Conservation (phyloP, 1,284 basidiomycete genomes). For the Schizophyllum commune region DNA sequence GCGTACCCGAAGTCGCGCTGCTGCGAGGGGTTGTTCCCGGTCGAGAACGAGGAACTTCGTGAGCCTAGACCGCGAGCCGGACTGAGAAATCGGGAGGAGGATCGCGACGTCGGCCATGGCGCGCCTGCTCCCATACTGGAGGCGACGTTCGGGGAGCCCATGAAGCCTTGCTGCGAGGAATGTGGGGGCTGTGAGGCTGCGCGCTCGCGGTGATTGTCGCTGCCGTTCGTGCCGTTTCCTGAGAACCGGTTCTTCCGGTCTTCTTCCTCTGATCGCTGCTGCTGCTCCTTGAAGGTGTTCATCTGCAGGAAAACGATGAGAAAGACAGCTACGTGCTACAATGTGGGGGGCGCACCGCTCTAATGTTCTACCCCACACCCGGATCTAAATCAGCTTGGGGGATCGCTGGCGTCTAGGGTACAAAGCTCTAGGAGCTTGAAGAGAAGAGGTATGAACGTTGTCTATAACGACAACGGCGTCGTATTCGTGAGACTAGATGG, state of each 20-base stretch:
- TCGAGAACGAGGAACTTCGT: conserved; percentile 15
- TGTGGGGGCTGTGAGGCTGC: conserved; percentile 65
- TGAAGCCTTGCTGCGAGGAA: conserved; percentile 36
- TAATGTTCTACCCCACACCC: neutral
- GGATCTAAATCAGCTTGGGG: neutral
- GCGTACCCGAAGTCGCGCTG: neutral
- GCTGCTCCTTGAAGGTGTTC: conserved; percentile 21
- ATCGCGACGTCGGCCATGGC: conserved; percentile 26
- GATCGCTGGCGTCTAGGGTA: neutral
- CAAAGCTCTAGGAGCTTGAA: neutral
- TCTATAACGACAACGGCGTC: neutral
- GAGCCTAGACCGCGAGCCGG: conserved; percentile 27
- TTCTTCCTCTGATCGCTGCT: conserved; percentile 19
- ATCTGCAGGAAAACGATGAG: neutral
- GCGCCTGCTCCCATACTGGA: conserved; percentile 35
- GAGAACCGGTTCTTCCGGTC: conserved; percentile 50
- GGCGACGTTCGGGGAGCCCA: conserved; percentile 42
- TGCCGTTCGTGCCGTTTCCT: conserved; percentile 18
- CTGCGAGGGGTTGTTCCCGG: neutral
- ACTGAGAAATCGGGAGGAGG: conserved; percentile 20
- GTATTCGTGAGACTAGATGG: neutral
- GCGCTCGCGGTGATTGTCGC: conserved; percentile 41
- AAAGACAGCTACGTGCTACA: neutral
- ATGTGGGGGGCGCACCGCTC: neutral
- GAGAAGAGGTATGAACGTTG: neutral